Conservation (phyloP, 495 filamentous ascomycete species). For the Xylaria acuta region DNA sequence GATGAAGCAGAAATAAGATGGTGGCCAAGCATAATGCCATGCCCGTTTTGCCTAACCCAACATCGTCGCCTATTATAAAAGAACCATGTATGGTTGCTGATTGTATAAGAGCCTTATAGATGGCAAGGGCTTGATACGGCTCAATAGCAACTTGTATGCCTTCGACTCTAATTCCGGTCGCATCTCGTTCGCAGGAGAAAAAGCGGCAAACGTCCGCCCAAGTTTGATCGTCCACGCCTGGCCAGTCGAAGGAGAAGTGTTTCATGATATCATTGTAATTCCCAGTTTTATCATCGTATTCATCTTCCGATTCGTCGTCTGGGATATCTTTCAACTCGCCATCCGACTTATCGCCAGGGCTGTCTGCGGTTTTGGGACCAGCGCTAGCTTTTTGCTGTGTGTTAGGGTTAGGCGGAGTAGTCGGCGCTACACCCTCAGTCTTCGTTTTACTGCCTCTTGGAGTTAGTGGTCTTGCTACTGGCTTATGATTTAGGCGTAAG, state of each 20-base stretch:
- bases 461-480: background rate
- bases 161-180: background rate
- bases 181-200: background rate
- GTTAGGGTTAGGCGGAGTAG: too few species aligned
- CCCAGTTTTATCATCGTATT: background rate
- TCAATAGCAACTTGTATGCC: background rate
- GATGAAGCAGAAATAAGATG: background rate
- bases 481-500: background rate
- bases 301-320: background rate
- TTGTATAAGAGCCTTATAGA: background rate
- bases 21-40: background rate
- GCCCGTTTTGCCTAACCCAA: background rate
- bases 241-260: background rate
- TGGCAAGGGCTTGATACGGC: slow-evolving; percentile 2
- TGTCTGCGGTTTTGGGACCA: background rate
- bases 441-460: background rate
- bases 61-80: background rate
- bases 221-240: background rate
- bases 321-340: background rate
- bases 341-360: background rate
- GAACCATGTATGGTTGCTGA: background rate
- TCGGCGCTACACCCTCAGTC: too few species aligned
- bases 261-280: background rate
- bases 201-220: background rate
- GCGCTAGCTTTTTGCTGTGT: too few species aligned